A percentile compares a stretch with the other conserved stretches of the same genome.
phyloP scores from a whole-genome alignment of 208 protist species.

The Naegleria lovaniensis region DNA sequence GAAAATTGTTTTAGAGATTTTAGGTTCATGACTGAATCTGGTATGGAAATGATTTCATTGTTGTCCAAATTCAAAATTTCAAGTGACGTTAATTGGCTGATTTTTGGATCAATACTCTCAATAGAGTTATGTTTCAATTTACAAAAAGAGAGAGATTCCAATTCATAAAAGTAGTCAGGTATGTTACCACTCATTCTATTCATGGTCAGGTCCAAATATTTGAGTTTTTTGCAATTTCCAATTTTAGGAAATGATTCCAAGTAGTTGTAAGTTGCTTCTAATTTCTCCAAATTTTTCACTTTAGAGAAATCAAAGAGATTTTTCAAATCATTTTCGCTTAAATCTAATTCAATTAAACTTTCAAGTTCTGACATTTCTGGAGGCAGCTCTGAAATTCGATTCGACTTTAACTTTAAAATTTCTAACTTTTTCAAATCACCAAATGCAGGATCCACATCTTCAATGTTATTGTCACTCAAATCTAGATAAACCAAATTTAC shows the following conservation, averaged over 20 bases:
- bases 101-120: not conserved
- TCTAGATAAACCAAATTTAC: not conserved
- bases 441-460: not conserved
- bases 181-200: not conserved
- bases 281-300: not conserved
- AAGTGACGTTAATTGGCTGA: not conserved
- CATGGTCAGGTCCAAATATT: not conserved
- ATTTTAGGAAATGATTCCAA: not conserved
- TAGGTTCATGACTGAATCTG: not conserved
- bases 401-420: not conserved
- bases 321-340: not conserved
- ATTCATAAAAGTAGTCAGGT: not conserved
- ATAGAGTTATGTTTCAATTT: constrained; percentile 13
- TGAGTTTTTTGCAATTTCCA: not conserved
- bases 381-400: not conserved
- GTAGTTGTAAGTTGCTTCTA: not conserved
- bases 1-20: not conserved
- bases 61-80: constrained; percentile 1
- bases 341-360: not conserved
- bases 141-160: not conserved
- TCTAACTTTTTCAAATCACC: not conserved
- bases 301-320: not conserved
- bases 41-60: not conserved
- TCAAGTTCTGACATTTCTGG: not conserved
- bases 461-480: not conserved